These are phyloP conservation scores for Hygrocybe punicea DNA, from an alignment of 768 basidiomycete species.

Conservation along the genomic window DNA sequence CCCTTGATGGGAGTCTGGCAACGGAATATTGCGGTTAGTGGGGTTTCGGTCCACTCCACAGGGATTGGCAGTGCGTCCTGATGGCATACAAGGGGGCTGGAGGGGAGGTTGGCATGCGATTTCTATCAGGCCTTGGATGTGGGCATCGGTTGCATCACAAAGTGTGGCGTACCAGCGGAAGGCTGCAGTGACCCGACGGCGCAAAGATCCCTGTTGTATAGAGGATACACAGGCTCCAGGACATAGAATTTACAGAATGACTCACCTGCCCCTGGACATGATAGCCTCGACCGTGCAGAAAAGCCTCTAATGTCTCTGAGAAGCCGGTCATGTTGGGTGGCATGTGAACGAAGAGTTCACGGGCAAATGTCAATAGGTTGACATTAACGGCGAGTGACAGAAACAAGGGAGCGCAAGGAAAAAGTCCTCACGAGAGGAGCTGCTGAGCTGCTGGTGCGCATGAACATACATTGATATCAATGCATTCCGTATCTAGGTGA, in stretches of 20 bases:
- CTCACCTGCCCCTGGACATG: slow-evolving; percentile 17
- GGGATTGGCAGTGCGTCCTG: too few species aligned
- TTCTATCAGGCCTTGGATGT: slow-evolving; percentile 9
- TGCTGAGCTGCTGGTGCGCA: slow-evolving; percentile 19
- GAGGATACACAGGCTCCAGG: not conserved
- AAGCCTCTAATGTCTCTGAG: slow-evolving; percentile 26
- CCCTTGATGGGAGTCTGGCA: not conserved
- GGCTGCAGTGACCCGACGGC: slow-evolving; percentile 22
- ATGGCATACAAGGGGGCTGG: not conserved
- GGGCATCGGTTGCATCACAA: slow-evolving; percentile 7
- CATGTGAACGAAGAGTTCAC: slow-evolving; percentile 22
- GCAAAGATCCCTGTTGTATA: slow-evolving; percentile 20
- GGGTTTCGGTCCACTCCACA: too few species aligned
- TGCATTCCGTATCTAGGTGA: not conserved
- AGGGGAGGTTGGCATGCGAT: not conserved
- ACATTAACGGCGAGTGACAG: slow-evolving; percentile 35
- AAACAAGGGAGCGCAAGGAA: slow-evolving; percentile 26
- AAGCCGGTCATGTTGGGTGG: slow-evolving; percentile 28
- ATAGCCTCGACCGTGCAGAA: slow-evolving; percentile 18
- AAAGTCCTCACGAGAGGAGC: slow-evolving; percentile 23
- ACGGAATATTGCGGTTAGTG: too few species aligned
- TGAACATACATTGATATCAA: slow-evolving; percentile 8
- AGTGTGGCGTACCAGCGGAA: slow-evolving; percentile 27
- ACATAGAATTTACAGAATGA: not conserved
- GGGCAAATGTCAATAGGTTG: slow-evolving; percentile 27